Conservation (phyloP, 306 rosid species). For the Luffa acutangula region DNA sequence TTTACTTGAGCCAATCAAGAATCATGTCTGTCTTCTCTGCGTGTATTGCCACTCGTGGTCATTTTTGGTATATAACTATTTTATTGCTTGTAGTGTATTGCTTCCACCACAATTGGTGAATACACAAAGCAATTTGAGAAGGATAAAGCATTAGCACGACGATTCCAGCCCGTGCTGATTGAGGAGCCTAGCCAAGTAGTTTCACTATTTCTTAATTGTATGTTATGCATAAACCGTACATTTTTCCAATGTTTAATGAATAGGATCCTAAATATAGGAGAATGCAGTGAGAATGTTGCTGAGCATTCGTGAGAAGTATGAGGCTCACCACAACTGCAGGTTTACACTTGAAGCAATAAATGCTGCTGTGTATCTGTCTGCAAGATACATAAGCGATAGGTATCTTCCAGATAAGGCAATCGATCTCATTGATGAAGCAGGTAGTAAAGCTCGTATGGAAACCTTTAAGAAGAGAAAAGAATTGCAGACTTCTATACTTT, state of each 20-base stretch:
- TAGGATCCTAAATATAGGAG: slow-evolving; percentile 21
- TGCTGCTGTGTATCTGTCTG: slow-evolving; percentile 77
- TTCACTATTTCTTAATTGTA: slow-evolving; percentile 10
- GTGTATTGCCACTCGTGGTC: not conserved
- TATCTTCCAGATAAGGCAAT: slow-evolving; percentile 97
- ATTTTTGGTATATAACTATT: not conserved
- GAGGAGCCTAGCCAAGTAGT: slow-evolving; percentile 80
- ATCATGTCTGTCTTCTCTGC: not conserved
- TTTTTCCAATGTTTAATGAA: slow-evolving; percentile 9
- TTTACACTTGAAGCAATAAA: slow-evolving; percentile 81
- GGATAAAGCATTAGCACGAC: slow-evolving; percentile 75
- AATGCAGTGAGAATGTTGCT: slow-evolving; percentile 59
- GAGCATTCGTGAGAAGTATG: slow-evolving; percentile 87
- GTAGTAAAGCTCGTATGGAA: slow-evolving; percentile 85
- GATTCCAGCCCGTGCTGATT: slow-evolving; percentile 87
- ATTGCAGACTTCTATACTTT: slow-evolving; percentile 41
- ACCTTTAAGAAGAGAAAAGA: slow-evolving; percentile 56
- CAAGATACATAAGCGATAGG: slow-evolving; percentile 71
- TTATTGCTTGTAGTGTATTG: slow-evolving; percentile 63
- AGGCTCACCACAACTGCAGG: slow-evolving; percentile 90
- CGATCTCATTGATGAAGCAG: slow-evolving; percentile 95
- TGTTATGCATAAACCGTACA: slow-evolving; percentile 1
- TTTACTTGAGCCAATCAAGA: not conserved
- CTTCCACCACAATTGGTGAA: slow-evolving; percentile 77
- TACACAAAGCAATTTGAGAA: slow-evolving; percentile 74